Conservation (phyloP, 495 filamentous ascomycete species). For the Astrothelium macrocarpum region DNA sequence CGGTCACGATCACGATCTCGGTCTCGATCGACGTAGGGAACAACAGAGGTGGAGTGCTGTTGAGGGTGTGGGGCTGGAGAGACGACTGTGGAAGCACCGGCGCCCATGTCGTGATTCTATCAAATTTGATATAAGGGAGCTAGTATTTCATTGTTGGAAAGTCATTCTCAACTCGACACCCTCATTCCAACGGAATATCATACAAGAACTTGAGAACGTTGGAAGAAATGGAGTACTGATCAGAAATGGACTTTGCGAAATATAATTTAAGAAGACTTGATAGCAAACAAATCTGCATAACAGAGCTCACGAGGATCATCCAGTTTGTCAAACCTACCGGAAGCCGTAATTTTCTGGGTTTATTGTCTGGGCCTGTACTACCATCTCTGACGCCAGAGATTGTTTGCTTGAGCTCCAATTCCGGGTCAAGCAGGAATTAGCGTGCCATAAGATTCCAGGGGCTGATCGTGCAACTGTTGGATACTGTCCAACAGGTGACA, state of each 20-base stretch:
- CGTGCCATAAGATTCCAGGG: no score
- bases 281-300: no score
- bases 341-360: neutral
- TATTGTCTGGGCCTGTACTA: neutral
- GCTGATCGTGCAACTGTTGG: no score
- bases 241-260: neutral
- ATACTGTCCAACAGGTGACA: no score
- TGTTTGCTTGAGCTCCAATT: neutral
- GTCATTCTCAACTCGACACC: no score
- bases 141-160: no score
- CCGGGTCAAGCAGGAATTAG: neutral
- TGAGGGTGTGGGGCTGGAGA: neutral
- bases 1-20: neutral
- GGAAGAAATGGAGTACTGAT: neutral
- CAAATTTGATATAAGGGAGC: neutral
- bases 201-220: neutral
- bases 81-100: neutral
- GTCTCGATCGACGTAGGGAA: neutral
- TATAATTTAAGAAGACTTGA: neutral
- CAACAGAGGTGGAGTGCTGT: slow-evolving; percentile 1
- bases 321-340: neutral
- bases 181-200: no score
- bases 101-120: neutral
- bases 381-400: neutral
- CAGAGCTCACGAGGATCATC: no score